Evolutionary conservation across 2,329 filamentous ascomycete genomes (phyloP).

Genomic region (Orbilia brochopaga): DNA sequence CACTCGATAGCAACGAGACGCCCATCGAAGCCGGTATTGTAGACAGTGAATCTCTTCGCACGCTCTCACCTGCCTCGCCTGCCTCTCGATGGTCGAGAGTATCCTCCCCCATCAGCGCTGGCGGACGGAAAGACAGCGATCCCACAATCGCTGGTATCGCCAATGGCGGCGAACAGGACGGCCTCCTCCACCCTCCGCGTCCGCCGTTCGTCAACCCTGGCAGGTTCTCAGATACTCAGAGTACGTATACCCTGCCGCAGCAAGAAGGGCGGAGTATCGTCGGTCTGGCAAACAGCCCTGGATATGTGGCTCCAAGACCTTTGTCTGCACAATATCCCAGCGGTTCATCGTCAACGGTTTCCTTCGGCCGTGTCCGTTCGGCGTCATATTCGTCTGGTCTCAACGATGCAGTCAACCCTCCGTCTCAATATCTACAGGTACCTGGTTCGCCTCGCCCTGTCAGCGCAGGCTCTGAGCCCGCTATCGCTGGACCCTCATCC

Average conservation of each 20-base stretch:
- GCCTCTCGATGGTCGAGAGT: slow-evolving; percentile 28
- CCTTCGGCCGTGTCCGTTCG: slow-evolving; percentile 1
- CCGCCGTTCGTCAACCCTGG: slow-evolving; percentile 10
- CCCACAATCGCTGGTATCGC: slow-evolving; percentile 27
- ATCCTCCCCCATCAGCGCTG: slow-evolving; percentile 31
- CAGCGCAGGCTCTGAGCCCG: slow-evolving; percentile 11
- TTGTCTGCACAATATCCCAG: slow-evolving; percentile 3
- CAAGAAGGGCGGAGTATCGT: not conserved
- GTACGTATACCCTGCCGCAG: slow-evolving; percentile 1
- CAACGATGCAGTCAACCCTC: not conserved
- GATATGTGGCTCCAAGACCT: not conserved
- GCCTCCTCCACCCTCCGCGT: slow-evolving; percentile 2
- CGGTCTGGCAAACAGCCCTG: slow-evolving; percentile 1
- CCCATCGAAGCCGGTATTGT: slow-evolving; percentile 33
- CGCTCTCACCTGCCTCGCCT: slow-evolving; percentile 28
- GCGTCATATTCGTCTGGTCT: slow-evolving; percentile 8
- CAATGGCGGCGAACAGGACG: not conserved
- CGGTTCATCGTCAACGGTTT: not conserved
- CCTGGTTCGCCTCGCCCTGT: slow-evolving; percentile 7
- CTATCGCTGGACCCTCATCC: not conserved
- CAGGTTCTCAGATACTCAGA: not conserved
- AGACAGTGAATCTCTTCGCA: slow-evolving; percentile 39
- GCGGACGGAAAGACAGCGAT: slow-evolving; percentile 20
- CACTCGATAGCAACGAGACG: slow-evolving; percentile 42
- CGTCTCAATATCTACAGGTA: slow-evolving; percentile 15